These are phyloP conservation scores for Phellinidium pouzarii DNA, from an alignment of 1,284 basidiomycete species.

Conservation along the genomic window DNA sequence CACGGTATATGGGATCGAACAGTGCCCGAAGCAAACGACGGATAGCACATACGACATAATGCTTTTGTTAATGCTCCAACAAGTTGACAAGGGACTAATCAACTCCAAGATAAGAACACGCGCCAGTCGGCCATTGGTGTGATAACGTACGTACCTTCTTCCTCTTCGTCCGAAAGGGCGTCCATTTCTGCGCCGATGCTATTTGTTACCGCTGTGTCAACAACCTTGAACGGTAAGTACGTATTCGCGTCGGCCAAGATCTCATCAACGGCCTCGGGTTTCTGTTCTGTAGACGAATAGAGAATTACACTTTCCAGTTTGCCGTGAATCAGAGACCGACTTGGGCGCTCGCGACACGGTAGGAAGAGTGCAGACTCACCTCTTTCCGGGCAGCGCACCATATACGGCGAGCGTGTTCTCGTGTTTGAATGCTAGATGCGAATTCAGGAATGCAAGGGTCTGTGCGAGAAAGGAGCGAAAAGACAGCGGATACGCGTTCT, in stretches of 20 bases:
- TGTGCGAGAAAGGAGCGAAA: constrained; percentile 70
- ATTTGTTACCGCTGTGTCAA: constrained; percentile 61
- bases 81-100: constrained; percentile 59
- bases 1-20: constrained; percentile 8
- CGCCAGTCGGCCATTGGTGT: neutral
- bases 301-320: constrained; percentile 51
- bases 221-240: constrained; percentile 75
- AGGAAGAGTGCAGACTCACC: constrained; percentile 37
- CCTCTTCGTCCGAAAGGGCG: constrained; percentile 37
- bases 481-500: constrained; percentile 42
- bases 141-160: constrained; percentile 39
- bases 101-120: constrained; percentile 7
- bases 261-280: constrained; percentile 27
- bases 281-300: constrained; percentile 59
- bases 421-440: constrained; percentile 85
- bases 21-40: neutral
- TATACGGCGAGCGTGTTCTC: constrained; percentile 92
- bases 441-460: constrained; percentile 86
- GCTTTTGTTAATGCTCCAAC: constrained; percentile 87
- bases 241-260: constrained; percentile 64
- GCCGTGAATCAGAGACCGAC: constrained; percentile 3
- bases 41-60: constrained; percentile 69
- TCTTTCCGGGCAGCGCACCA: constrained; percentile 78
- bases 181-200: constrained; percentile 60
- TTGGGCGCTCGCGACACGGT: constrained; percentile 12